A percentile compares a stretch with the other conserved stretches of the same genome.
phyloP scores from a whole-genome alignment of 2,329 filamentous ascomycete species.

The Blastomyces gilchristii region DNA sequence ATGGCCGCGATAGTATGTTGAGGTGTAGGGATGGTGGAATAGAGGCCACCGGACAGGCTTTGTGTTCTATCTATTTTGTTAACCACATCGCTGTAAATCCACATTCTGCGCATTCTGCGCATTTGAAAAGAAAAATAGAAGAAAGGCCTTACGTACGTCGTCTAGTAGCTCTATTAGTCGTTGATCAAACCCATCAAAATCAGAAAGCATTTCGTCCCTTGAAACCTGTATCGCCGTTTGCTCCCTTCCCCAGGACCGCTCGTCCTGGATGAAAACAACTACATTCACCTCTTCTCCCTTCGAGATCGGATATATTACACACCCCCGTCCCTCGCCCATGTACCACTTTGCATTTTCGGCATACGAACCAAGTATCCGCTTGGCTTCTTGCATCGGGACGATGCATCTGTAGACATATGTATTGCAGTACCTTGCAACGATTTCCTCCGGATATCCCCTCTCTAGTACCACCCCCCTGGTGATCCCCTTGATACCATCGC shows the following conservation, averaged over 20 bases:
- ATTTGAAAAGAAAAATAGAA: no score
- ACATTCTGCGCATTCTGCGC: background rate
- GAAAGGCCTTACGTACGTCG: background rate
- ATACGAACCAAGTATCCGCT: background rate
- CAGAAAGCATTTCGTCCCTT: background rate
- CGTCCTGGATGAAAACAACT: background rate
- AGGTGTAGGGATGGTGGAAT: slow-evolving; percentile 25
- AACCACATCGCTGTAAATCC: background rate
- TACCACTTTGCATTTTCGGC: background rate
- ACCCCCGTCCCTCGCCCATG: background rate
- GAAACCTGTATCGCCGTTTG: background rate
- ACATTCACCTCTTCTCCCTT: slow-evolving; percentile 3
- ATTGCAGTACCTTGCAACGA: background rate
- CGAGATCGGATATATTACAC: background rate
- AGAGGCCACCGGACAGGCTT: slow-evolving; percentile 6
- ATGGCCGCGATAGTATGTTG: slow-evolving; percentile 22
- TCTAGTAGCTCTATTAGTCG: background rate
- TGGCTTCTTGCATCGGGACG: background rate
- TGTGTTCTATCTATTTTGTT: background rate
- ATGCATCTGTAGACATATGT: background rate
- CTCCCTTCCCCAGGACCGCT: background rate
- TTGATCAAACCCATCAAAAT: background rate
- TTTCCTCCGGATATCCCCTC: background rate
- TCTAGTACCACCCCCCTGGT: background rate
- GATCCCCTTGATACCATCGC: slow-evolving; percentile 1